These are phyloP conservation scores for Phaffia tasmanica DNA, from an alignment of 768 basidiomycete genomes.

Conservation along the genomic window DNA sequence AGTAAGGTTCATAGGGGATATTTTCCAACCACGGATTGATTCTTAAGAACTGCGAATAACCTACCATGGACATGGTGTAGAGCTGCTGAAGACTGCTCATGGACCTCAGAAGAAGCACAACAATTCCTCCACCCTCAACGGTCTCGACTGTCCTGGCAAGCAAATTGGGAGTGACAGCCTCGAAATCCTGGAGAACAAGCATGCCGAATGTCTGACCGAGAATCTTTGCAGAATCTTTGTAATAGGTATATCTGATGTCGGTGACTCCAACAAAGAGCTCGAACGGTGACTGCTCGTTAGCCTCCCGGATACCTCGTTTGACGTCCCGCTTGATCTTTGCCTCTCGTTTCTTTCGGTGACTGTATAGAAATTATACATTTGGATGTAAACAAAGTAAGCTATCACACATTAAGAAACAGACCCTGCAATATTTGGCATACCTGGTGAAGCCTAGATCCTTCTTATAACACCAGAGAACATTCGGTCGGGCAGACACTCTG, in stretches of 20 bases:
- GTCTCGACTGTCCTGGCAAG: constrained; percentile 96
- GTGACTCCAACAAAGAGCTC: constrained; percentile 98
- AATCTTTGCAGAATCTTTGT: constrained; percentile 94
- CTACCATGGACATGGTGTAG: constrained; percentile 74
- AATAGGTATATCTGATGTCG: constrained; percentile 96
- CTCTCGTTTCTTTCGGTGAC: constrained; percentile 93
- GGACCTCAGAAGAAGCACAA: constrained; percentile 82
- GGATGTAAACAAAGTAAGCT: not conserved
- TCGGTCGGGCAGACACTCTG: constrained; percentile 73
- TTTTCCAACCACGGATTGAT: too few species aligned
- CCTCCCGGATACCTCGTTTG: constrained; percentile 83
- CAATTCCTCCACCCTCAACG: constrained; percentile 74
- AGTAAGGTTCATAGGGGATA: not conserved
- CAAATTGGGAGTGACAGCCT: constrained; percentile 93
- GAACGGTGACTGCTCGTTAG: constrained; percentile 91
- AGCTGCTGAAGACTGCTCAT: constrained; percentile 87
- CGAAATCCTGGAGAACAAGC: constrained; percentile 94
- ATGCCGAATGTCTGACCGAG: constrained; percentile 96
- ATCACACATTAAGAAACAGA: not conserved
- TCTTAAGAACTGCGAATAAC: not conserved
- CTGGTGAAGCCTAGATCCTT: constrained; percentile 94
- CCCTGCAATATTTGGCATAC: constrained; percentile 38
- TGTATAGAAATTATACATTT: constrained; percentile 32
- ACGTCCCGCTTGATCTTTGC: constrained; percentile 93
- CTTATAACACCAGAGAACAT: constrained; percentile 97